Percentiles rank a stretch among this genome's conserved stretches.
phyloP scores from a whole-genome alignment of 2,329 filamentous ascomycete genomes.

The Ploettnerulaceae sp. region DNA sequence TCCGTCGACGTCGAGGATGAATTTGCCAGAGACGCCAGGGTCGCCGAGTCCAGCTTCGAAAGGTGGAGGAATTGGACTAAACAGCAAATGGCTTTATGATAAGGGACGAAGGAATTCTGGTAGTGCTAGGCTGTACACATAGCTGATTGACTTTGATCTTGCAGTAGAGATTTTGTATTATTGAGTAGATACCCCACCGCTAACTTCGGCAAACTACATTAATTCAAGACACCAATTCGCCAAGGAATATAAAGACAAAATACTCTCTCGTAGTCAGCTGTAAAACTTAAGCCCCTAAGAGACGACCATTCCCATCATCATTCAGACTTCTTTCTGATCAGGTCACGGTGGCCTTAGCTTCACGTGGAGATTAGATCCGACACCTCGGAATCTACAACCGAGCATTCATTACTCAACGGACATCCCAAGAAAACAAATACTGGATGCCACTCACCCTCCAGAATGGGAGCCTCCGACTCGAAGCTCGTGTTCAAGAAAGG shows the following conservation, averaged over 20 bases:
- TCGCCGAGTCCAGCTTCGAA: conserved; percentile 68
- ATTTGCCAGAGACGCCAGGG: conserved; percentile 49
- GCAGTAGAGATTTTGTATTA: conserved; percentile 15
- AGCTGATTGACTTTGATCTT: conserved; percentile 8
- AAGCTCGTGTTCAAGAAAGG: conserved; percentile 98
- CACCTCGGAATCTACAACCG: not conserved
- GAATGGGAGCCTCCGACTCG: conserved; percentile 96
- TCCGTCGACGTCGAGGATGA: conserved; percentile 39
- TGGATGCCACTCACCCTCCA: conserved; percentile 28
- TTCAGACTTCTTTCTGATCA: not conserved
- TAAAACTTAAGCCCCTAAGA: not conserved
- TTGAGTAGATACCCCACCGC: conserved; percentile 28
- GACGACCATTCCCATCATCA: no score
- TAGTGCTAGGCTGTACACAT: conserved; percentile 29
- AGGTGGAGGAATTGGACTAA: conserved; percentile 70
- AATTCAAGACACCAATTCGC: conserved; percentile 5
- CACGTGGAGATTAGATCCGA: conserved; percentile 18
- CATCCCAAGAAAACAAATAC: conserved; percentile 11
- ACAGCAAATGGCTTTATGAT: conserved; percentile 94
- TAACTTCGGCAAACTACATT: conserved; percentile 6
- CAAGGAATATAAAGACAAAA: conserved; percentile 3
- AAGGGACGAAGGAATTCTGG: conserved; percentile 51
- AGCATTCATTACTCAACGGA: not conserved
- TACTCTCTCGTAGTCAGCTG: not conserved
- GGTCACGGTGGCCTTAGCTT: not conserved